Percentiles rank a stretch among this genome's conserved stretches.
These are phyloP conservation scores for Hordeum marinum DNA, from an alignment of 176 grass and related monocot genomes.

Conservation along the genomic window DNA sequence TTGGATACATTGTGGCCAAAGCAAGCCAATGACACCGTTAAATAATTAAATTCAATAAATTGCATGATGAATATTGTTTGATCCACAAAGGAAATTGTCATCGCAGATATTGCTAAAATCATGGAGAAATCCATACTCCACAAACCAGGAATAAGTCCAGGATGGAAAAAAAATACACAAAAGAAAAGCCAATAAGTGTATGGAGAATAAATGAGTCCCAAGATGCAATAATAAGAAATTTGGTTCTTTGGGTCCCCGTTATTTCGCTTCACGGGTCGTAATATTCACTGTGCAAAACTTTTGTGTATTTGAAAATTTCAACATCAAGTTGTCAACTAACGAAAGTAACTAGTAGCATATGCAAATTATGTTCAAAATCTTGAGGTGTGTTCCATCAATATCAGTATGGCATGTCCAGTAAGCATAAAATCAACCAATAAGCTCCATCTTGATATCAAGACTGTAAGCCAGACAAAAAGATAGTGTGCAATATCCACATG, in stretches of 20 bases:
- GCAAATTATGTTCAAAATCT: neutral
- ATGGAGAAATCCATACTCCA: neutral
- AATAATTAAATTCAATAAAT: neutral
- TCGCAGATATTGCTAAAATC: neutral
- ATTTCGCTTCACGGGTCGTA: conserved; percentile 5
- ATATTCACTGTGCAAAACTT: neutral
- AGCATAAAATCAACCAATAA: neutral
- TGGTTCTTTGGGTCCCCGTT: neutral
- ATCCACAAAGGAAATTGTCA: neutral
- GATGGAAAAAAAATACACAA: neutral
- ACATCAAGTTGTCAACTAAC: neutral
- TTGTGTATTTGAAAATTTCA: neutral
- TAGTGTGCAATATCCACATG: neutral
- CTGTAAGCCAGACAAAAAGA: neutral
- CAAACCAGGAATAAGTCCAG: neutral
- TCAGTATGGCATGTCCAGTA: neutral
- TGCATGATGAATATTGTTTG: neutral
- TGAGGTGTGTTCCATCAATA: neutral
- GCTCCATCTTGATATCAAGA: neutral
- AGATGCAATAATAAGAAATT: neutral
- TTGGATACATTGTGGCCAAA: neutral
- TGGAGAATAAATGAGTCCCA: neutral
- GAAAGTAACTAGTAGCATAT: neutral
- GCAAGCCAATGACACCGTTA: neutral
- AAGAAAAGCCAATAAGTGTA: conserved; percentile 14